Evolutionary conservation across 805 yeast genomes (phyloP).

Genomic region (Barnettozyma vustinii): DNA sequence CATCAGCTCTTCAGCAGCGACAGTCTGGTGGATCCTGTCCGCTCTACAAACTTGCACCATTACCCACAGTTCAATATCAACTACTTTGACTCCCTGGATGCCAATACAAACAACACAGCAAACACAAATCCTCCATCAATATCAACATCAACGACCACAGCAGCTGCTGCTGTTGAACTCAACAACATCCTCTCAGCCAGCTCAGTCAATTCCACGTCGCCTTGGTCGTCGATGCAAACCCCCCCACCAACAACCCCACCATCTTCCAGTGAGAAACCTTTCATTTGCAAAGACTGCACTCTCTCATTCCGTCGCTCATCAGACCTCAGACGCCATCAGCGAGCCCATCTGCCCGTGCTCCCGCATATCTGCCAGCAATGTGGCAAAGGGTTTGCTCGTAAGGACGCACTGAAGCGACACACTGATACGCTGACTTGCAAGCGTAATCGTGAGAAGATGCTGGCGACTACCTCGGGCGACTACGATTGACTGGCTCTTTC

Average conservation of each 20-base stretch:
- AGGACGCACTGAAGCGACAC: constrained; percentile 77
- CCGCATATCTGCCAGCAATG: constrained; percentile 73
- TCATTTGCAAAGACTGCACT: constrained; percentile 54
- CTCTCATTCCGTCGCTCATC: constrained; percentile 62
- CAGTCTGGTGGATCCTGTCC: constrained; percentile 1
- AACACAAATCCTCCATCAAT: background rate
- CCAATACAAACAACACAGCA: background rate
- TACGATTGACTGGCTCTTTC: constrained; percentile 18
- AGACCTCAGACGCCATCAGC: constrained; percentile 69
- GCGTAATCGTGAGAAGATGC: constrained; percentile 56
- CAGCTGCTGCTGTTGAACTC: background rate
- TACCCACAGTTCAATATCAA: constrained; percentile 25
- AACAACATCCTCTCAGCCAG: constrained; percentile 2
- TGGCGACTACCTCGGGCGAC: constrained; percentile 31
- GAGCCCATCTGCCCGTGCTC: constrained; percentile 64
- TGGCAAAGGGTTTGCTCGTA: constrained; percentile 80
- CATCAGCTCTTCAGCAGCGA: constrained; percentile 1
- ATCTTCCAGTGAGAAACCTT: constrained; percentile 33
- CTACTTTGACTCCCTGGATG: constrained; percentile 24
- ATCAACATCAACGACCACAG: background rate
- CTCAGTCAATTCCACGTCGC: background rate
- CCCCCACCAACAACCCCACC: constrained; percentile 4
- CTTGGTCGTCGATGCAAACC: constrained; percentile 1
- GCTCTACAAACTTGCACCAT: constrained; percentile 13
- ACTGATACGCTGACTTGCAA: constrained; percentile 69